Evolutionary conservation across 192 early-diverging fungal species (phyloP).

Genomic region (Rhizophagus sp.): DNA sequence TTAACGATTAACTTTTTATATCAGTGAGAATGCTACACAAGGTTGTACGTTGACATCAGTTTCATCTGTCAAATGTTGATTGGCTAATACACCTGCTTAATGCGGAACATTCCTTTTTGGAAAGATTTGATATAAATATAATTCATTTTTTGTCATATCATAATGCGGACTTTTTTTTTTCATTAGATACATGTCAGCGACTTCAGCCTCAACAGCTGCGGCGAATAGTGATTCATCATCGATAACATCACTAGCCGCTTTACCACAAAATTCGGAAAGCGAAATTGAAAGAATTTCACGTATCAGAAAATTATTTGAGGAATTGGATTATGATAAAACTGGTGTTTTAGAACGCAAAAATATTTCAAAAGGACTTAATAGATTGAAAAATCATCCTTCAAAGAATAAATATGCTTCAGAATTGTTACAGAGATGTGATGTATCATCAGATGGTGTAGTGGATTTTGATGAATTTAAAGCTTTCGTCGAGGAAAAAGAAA

Average conservation of each 20-base stretch:
- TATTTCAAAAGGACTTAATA: constrained; percentile 41
- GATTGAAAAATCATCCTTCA: constrained; percentile 43
- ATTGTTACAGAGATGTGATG: constrained; percentile 43
- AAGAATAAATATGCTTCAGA: constrained; percentile 48
- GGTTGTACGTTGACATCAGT: not conserved
- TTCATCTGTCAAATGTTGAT: not conserved
- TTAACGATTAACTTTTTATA: no score
- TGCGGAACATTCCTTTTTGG: no score
- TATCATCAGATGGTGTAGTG: constrained; percentile 35
- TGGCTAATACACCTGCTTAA: not conserved
- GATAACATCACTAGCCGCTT: no score
- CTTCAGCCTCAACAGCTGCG: not conserved
- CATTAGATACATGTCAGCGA: not conserved
- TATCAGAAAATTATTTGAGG: constrained; percentile 43
- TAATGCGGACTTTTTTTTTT: no score
- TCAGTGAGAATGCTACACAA: no score
- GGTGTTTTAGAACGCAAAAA: constrained; percentile 40
- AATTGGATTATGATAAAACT: constrained; percentile 32
- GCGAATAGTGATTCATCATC: no score
- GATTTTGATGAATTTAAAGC: constrained; percentile 57
- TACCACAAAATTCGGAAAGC: constrained; percentile 15
- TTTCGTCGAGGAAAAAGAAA: constrained; percentile 69
- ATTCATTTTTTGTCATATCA: not conserved
- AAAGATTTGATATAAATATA: not conserved
- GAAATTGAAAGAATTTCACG: constrained; percentile 36